Conservation (phyloP, 305 asterid genomes). For the Solanum hybrid region DNA sequence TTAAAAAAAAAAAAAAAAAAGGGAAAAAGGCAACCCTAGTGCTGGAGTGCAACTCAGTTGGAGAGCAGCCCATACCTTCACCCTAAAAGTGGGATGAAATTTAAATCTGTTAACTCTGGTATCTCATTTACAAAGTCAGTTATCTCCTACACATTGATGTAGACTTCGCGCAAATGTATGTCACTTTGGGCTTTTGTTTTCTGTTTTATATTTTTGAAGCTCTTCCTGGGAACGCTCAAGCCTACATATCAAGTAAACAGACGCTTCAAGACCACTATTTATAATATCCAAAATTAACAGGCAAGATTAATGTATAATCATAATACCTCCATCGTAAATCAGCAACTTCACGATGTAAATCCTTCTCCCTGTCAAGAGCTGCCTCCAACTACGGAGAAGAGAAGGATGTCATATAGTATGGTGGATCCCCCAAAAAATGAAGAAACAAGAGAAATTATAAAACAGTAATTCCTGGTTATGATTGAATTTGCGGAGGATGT, state of each 20-base stretch:
- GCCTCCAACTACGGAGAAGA: conserved; percentile 50
- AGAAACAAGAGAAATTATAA: background rate
- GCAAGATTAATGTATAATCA: background rate
- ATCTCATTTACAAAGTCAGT: background rate
- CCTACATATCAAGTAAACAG: conserved; percentile 31
- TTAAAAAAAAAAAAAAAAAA: background rate
- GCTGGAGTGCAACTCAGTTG: background rate
- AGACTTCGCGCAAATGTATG: background rate
- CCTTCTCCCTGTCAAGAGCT: conserved; percentile 77
- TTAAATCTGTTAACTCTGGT: background rate
- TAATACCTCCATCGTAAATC: conserved; percentile 73
- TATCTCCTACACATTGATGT: background rate
- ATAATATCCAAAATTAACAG: background rate
- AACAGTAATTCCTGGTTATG: background rate
- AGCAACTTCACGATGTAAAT: conserved; percentile 55
- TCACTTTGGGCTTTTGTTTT: conserved; percentile 16
- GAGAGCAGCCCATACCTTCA: background rate
- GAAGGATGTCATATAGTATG: background rate
- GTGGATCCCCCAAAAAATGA: background rate
- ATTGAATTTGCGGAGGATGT: background rate
- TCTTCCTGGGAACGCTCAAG: conserved; percentile 57
- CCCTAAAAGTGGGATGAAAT: background rate
- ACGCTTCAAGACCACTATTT: background rate
- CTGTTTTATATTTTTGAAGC: conserved; percentile 57
- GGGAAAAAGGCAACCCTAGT: background rate